Evolutionary conservation across 2,329 filamentous ascomycete species (phyloP).

Genomic region (Xylaria arbuscula): DNA sequence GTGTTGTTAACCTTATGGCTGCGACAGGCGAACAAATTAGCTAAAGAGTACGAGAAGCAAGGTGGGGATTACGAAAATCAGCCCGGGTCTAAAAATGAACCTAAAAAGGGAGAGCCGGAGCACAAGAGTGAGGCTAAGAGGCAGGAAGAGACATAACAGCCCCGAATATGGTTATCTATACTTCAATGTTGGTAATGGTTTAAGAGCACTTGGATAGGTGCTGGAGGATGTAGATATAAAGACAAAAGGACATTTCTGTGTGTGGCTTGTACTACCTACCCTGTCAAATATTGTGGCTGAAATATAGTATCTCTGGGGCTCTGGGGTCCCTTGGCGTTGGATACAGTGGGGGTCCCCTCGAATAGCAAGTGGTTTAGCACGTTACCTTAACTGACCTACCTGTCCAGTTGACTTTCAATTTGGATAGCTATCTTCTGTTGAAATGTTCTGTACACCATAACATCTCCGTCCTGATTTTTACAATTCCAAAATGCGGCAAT

Average conservation of each 20-base stretch:
- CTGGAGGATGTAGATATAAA: background rate
- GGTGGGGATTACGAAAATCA: constrained; percentile 53
- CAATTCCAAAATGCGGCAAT: constrained; percentile 59
- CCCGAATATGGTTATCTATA: background rate
- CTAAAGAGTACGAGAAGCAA: constrained; percentile 57
- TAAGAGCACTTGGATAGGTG: background rate
- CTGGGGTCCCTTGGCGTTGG: background rate
- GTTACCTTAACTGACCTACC: background rate
- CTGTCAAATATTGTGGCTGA: no score
- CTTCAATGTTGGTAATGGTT: background rate
- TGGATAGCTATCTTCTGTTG: constrained; percentile 20
- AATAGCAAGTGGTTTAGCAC: constrained; percentile 8
- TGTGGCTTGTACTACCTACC: constrained; percentile 16
- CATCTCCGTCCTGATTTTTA: constrained; percentile 22
- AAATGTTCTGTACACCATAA: constrained; percentile 32
- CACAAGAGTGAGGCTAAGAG: background rate
- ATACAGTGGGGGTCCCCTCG: constrained; percentile 18
- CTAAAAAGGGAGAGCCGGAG: constrained; percentile 39
- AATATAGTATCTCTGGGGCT: background rate
- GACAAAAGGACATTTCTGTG: background rate
- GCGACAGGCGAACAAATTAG: constrained; percentile 51
- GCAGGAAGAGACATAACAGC: background rate
- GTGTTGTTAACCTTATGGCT: background rate
- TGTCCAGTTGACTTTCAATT: constrained; percentile 20
- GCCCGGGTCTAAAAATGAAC: constrained; percentile 44